These are phyloP conservation scores for Nymphaea thermarum DNA, from an alignment of 164 flowering plant genomes.

Conservation along the genomic window DNA sequence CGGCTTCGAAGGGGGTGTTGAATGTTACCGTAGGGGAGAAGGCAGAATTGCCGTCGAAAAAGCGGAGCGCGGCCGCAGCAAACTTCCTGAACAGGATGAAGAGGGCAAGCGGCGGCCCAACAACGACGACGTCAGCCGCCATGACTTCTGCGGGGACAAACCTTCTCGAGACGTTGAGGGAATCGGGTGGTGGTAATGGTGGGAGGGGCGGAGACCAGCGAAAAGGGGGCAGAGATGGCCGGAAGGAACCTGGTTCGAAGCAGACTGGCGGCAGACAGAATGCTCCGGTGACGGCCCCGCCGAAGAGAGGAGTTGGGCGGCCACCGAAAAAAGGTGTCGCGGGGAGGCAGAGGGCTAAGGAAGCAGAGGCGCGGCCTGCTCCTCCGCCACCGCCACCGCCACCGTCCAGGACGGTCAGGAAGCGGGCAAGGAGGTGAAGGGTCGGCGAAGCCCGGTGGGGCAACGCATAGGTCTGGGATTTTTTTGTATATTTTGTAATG, in stretches of 20 bases:
- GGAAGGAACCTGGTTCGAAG: constrained; percentile 10
- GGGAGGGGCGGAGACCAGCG: constrained; percentile 6
- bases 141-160: constrained; percentile 9
- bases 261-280: constrained; percentile 9
- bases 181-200: neutral
- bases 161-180: constrained; percentile 9
- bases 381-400: neutral
- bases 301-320: constrained; percentile 46
- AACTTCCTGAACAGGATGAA: constrained; percentile 73
- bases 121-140: constrained; percentile 13
- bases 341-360: constrained; percentile 15
- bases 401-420: constrained; percentile 19
- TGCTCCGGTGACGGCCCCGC: constrained; percentile 20
- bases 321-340: constrained; percentile 45
- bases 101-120: constrained; percentile 25
- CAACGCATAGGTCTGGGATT: constrained; percentile 2
- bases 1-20: neutral
- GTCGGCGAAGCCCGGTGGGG: neutral
- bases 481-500: constrained; percentile 1
- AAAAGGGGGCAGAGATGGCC: constrained; percentile 11
- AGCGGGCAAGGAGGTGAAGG: constrained; percentile 37
- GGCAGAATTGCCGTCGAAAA: constrained; percentile 20
- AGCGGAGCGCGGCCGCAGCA: constrained; percentile 60
- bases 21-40: neutral
- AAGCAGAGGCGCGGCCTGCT: neutral